A percentile compares a stretch with the other conserved stretches of the same genome.
Evolutionary conservation across 352 stramenopile genomes (phyloP).

Genomic region (Phytophthora sp.): DNA sequence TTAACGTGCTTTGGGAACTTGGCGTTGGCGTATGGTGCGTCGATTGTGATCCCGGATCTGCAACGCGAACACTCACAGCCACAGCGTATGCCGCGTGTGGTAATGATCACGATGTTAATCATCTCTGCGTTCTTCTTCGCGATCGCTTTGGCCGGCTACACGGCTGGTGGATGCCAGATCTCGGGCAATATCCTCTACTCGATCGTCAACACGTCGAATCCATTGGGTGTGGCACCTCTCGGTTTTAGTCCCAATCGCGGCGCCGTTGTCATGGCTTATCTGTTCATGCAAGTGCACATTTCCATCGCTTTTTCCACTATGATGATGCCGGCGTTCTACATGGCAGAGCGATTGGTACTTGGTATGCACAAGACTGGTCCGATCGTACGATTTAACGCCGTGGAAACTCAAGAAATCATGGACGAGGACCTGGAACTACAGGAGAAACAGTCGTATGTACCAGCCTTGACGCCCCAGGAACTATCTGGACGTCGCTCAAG

Average conservation of each 20-base stretch:
- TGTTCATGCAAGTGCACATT: slow-evolving; percentile 53
- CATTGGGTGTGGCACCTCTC: slow-evolving; percentile 28
- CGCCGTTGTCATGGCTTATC: slow-evolving; percentile 48
- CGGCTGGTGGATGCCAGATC: slow-evolving; percentile 23
- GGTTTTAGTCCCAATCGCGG: slow-evolving; percentile 52
- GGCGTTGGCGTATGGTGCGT: slow-evolving; percentile 16
- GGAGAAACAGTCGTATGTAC: slow-evolving; percentile 19
- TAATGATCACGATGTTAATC: slow-evolving; percentile 16
- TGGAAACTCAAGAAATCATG: slow-evolving; percentile 22
- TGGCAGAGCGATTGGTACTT: slow-evolving; percentile 23
- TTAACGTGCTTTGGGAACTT: slow-evolving; percentile 26
- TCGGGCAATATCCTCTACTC: slow-evolving; percentile 26
- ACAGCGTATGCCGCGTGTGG: slow-evolving; percentile 22
- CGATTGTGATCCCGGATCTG: slow-evolving; percentile 21
- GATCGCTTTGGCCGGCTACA: slow-evolving; percentile 19
- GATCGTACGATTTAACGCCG: slow-evolving; percentile 24
- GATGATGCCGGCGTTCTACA: slow-evolving; percentile 55
- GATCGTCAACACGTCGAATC: slow-evolving; percentile 24
- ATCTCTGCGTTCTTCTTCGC: slow-evolving; percentile 30
- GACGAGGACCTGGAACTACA: slow-evolving; percentile 30
- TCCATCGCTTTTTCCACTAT: slow-evolving; percentile 57
- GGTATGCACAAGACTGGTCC: slow-evolving; percentile 37
- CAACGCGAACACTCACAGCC: slow-evolving; percentile 27
- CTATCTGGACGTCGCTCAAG: too few relatives aligned
- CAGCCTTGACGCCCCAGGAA: too few relatives aligned